Conservation (phyloP, 805 yeast genomes). For the Brettanomyces nanus region DNA sequence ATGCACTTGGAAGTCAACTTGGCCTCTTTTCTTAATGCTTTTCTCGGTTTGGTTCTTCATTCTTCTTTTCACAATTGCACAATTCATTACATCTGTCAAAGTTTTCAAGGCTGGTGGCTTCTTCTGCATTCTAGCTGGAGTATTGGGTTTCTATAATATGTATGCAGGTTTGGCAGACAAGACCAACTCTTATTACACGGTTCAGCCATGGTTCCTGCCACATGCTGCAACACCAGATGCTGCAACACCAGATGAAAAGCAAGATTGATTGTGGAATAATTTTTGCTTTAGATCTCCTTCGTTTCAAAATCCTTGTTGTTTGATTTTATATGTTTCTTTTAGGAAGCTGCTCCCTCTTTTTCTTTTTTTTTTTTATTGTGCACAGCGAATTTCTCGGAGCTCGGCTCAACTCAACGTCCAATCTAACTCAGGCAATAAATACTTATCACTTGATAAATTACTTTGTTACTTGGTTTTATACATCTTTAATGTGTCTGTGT, state of each 20-base stretch:
- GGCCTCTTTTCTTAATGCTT: slow-evolving; percentile 31
- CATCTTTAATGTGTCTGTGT: no score
- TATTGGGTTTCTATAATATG: slow-evolving; percentile 39
- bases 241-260: background rate
- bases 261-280: background rate
- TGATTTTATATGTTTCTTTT: no score
- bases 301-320: no score
- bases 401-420: no score
- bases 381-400: no score
- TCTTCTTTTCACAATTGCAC: slow-evolving; percentile 35
- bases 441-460: no score
- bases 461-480: no score
- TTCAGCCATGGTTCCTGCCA: slow-evolving; percentile 44
- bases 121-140: slow-evolving; percentile 34
- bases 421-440: no score
- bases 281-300: no score
- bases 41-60: slow-evolving; percentile 38
- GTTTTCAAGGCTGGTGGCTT: slow-evolving; percentile 40
- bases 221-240: slow-evolving; percentile 21
- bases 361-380: no score
- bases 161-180: slow-evolving; percentile 40
- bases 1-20: slow-evolving; percentile 41
- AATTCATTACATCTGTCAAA: slow-evolving; percentile 28
- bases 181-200: slow-evolving; percentile 49
- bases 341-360: no score